Percentiles rank a stretch among this genome's conserved stretches.
These are phyloP conservation scores for Plectosphaerella plurivora DNA, from an alignment of 2,329 filamentous ascomycete species.

Conservation along the genomic window DNA sequence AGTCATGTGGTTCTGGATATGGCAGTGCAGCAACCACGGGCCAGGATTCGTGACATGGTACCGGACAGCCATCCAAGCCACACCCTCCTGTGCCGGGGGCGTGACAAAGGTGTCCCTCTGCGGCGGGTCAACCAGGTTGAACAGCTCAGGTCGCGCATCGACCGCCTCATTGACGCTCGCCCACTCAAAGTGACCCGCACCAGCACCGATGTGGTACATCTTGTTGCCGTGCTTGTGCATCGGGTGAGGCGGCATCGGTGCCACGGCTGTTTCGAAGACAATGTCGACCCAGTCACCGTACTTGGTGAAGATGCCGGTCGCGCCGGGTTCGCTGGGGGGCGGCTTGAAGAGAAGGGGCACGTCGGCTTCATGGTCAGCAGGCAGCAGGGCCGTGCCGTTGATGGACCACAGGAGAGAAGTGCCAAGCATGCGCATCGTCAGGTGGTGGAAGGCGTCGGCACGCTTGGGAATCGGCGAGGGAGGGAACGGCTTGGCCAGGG, in stretches of 20 bases:
- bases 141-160: slow-evolving; percentile 37
- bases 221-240: slow-evolving; percentile 63
- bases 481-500: slow-evolving; percentile 40
- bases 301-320: slow-evolving; percentile 43
- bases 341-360: slow-evolving; percentile 43
- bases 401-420: slow-evolving; percentile 50
- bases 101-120: slow-evolving; percentile 45
- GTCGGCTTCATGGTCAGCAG: slow-evolving; percentile 27
- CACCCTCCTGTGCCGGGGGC: slow-evolving; percentile 19
- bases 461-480: slow-evolving; percentile 32
- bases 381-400: slow-evolving; percentile 38
- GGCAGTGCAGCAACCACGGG: slow-evolving; percentile 52
- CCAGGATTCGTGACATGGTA: slow-evolving; percentile 50
- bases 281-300: slow-evolving; percentile 51
- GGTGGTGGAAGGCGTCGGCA: slow-evolving; percentile 40
- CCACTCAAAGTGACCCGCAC: slow-evolving; percentile 47
- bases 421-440: slow-evolving; percentile 33
- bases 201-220: slow-evolving; percentile 51
- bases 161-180: slow-evolving; percentile 47
- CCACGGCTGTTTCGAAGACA: slow-evolving; percentile 38
- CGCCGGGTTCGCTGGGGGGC: slow-evolving; percentile 21
- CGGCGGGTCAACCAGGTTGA: slow-evolving; percentile 54
- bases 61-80: slow-evolving; percentile 44
- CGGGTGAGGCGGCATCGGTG: slow-evolving; percentile 50
- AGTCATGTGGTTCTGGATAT: slow-evolving; percentile 47